Conservation (phyloP, 1,284 basidiomycete species). For the Cystobasidium pallidum region DNA sequence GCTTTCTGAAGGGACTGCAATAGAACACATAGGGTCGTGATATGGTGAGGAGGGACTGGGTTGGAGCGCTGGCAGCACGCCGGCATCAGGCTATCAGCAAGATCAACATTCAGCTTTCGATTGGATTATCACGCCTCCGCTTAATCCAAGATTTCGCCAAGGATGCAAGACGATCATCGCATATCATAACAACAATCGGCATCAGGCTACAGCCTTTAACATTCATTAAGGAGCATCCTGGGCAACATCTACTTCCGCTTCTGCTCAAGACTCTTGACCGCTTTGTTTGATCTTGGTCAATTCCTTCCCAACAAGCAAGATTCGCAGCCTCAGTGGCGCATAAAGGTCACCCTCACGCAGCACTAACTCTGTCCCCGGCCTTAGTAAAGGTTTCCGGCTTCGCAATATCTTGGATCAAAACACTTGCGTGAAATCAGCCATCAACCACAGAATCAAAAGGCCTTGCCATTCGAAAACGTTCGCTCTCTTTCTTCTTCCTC, state of each 20-base stretch:
- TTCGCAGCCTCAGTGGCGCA: too few relatives aligned
- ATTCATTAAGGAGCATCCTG: not conserved
- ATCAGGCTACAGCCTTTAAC: not conserved
- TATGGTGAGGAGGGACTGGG: conserved; percentile 30
- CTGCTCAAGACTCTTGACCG: not conserved
- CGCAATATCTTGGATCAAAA: not conserved
- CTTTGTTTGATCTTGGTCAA: too few relatives aligned
- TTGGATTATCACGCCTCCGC: conserved; percentile 4
- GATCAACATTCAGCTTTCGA: too few relatives aligned
- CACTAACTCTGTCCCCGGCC: not conserved
- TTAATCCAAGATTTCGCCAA: conserved; percentile 11
- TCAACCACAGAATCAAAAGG: not conserved
- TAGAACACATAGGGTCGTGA: too few relatives aligned
- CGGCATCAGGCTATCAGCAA: too few relatives aligned
- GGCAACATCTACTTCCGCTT: not conserved
- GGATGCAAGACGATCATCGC: not conserved
- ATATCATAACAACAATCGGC: not conserved
- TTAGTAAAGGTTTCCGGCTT: not conserved
- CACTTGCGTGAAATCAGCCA: not conserved
- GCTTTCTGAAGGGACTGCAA: conserved; percentile 34
- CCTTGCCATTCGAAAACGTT: too few relatives aligned
- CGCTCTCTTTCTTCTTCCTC: not conserved
- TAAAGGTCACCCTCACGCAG: not conserved
- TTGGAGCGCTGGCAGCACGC: not conserved
- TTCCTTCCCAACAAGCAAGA: too few relatives aligned